A percentile compares a stretch with the other conserved stretches of the same genome.
Evolutionary conservation across 345 rosid species (phyloP).

Genomic region (Pugionium dolabratum): DNA sequence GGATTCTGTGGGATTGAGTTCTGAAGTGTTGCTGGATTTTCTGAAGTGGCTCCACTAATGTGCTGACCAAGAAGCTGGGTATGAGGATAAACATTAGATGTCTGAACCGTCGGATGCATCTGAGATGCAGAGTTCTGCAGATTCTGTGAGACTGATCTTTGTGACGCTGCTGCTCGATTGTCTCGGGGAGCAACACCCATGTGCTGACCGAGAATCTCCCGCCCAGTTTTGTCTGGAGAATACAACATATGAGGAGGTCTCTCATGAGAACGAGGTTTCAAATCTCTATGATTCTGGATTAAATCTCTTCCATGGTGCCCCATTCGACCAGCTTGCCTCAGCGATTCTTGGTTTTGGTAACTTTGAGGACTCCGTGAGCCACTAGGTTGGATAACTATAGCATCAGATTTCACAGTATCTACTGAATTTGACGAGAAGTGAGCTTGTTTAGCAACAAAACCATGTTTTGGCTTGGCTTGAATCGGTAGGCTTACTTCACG

Average conservation of each 20-base stretch:
- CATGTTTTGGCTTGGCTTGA: conserved; percentile 38
- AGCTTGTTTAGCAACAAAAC: conserved; percentile 40
- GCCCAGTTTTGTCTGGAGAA: conserved; percentile 37
- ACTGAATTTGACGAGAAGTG: conserved; percentile 37
- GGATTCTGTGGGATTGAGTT: conserved; percentile 41
- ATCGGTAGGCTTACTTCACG: conserved; percentile 41
- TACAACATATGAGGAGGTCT: conserved; percentile 41
- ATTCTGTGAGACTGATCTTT: conserved; percentile 43
- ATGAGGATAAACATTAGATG: conserved; percentile 45
- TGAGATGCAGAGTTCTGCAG: conserved; percentile 40
- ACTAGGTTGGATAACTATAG: conserved; percentile 42
- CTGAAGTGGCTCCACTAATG: conserved; percentile 36
- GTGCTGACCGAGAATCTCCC: conserved; percentile 39
- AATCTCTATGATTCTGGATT: conserved; percentile 49
- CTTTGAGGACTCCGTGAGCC: conserved; percentile 39
- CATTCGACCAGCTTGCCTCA: conserved; percentile 33
- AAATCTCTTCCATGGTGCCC: conserved; percentile 45
- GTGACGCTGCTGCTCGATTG: conserved; percentile 33
- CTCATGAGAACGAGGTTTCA: conserved; percentile 49
- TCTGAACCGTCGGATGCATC: conserved; percentile 42
- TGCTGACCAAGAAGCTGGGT: conserved; percentile 35
- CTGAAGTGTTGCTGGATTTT: conserved; percentile 39
- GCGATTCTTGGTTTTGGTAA: conserved; percentile 40
- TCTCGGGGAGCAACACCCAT: conserved; percentile 39
- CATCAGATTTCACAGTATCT: conserved; percentile 47